Percentiles rank a stretch among this genome's conserved stretches.
Conservation (phyloP, 768 basidiomycete species). For the Pseudohyphozyma bogoriensis region DNA sequence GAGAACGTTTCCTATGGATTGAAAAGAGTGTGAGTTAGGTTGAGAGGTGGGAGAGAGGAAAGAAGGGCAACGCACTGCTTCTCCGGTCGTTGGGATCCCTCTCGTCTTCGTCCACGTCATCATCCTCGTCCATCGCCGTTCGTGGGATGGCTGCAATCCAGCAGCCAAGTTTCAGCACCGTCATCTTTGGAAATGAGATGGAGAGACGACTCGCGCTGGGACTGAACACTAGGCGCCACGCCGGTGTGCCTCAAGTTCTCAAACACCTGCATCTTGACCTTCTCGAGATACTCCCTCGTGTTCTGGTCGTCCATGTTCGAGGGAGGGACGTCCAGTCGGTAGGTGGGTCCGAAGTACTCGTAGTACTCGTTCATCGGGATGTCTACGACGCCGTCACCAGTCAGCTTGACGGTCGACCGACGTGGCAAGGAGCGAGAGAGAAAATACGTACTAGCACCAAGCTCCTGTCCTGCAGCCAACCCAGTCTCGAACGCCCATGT, state of each 20-base stretch:
- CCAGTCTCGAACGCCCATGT: conserved; percentile 99
- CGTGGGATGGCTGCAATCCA: conserved; percentile 62
- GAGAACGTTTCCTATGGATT: conserved; percentile 50
- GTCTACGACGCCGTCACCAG: conserved; percentile 44
- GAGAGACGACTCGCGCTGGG: conserved; percentile 52
- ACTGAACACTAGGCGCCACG: conserved; percentile 85
- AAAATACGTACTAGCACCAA: conserved; percentile 56
- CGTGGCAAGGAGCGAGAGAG: not conserved
- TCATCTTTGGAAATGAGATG: not conserved
- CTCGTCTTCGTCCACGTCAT: conserved; percentile 81
- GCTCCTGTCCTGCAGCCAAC: conserved; percentile 90
- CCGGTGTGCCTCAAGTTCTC: conserved; percentile 78
- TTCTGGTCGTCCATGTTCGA: conserved; percentile 96
- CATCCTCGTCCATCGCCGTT: conserved; percentile 65
- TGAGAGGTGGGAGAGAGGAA: not conserved
- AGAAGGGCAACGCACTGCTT: conserved; percentile 43
- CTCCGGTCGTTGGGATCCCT: conserved; percentile 66
- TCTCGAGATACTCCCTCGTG: conserved; percentile 80
- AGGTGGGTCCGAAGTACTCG: conserved; percentile 97
- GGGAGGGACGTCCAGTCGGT: conserved; percentile 84
- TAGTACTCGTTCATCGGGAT: conserved; percentile 99
- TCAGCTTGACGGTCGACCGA: not conserved
- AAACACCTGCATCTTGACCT: conserved; percentile 82
- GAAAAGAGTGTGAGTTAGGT: not conserved
- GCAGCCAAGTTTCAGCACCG: not conserved